Evolutionary conservation across 225 moss, liverwort and hornwort genomes (phyloP), one percentile per base, ranked within the genome.

Genomic region (Pseudoscleropodium purum): DNA sequence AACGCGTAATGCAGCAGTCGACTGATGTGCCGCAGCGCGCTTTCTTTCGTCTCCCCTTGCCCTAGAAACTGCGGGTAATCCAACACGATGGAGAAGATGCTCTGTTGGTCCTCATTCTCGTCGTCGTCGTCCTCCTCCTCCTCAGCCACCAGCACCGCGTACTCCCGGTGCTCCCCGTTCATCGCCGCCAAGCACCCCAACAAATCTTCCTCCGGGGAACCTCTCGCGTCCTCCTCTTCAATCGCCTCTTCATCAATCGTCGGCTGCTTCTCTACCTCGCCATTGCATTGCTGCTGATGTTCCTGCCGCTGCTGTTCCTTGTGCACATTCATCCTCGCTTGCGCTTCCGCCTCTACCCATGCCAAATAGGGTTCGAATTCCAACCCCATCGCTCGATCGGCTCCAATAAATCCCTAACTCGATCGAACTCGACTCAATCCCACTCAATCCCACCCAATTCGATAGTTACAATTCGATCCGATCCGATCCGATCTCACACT

Each of bases 51-150:
- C 78, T 94, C 94, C 30, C 92, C 94, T 79, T 92, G 94, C 56
- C 94, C 94, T 34, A 94, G 69, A 73, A 94, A 89, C 89, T 91
- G 92, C 57, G 94, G 91, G 66, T 75, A 91, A 82, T 94, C 92
- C 85, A 94, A 54, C 86, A 91, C 94, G 13, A 94, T 91, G 24
- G 92, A 91, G 43, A 94, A 94, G 79, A 83, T 91, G 29, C 91
- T 92, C 79, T 90, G 62, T 11, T 64, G 85, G 36, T 90, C 91
- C 90, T 92, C 94, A 83, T 81, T 83, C 73, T 79, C 90, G 52
- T 92, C 90, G 51, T 47, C 47, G 47, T 47, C 47, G 47, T 94
- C 90, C 7, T 94, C 92, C 62, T 94, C 94, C 75, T 92, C 94
- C 34, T 89, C 92, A 62, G 94, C 94, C 82, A 92, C 92, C 89